Evolutionary conservation across 306 rosid genomes (phyloP).

Genomic region (Lathyrus aphaca): DNA sequence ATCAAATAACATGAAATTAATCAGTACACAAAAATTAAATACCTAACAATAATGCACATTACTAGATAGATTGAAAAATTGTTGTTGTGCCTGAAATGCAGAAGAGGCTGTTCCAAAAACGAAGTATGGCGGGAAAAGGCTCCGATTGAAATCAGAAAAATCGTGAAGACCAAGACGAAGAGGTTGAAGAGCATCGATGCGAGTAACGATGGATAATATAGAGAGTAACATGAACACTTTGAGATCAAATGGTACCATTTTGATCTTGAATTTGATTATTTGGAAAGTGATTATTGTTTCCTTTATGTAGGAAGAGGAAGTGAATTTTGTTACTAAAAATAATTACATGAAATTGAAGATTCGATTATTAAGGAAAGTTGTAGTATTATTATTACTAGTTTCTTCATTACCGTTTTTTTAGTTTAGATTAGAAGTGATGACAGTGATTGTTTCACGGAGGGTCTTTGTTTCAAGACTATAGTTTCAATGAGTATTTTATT

Average conservation of each 20-base stretch:
- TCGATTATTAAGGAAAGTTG: neutral
- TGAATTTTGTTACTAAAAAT: neutral
- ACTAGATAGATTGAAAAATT: neutral
- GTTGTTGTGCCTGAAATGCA: neutral
- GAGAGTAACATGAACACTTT: neutral
- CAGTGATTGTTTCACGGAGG: neutral
- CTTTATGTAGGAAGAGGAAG: neutral
- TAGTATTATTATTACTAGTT: neutral
- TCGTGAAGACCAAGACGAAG: neutral
- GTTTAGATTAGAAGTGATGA: neutral
- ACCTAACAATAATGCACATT: neutral
- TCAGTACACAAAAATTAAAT: neutral
- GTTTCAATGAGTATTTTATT: too few species aligned
- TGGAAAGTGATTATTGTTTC: neutral
- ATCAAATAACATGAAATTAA: neutral
- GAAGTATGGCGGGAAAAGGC: neutral
- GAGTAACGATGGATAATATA: neutral
- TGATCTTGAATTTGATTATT: neutral
- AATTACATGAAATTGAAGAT: neutral
- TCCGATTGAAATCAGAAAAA: neutral
- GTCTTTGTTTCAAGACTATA: neutral
- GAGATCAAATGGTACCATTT: neutral
- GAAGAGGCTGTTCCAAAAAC: slow-evolving; percentile 1
- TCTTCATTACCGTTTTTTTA: neutral
- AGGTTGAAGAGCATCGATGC: neutral